These are phyloP conservation scores for Pseudogymnoascus sp. DNA, from an alignment of 2,329 filamentous ascomycete genomes.

Conservation along the genomic window DNA sequence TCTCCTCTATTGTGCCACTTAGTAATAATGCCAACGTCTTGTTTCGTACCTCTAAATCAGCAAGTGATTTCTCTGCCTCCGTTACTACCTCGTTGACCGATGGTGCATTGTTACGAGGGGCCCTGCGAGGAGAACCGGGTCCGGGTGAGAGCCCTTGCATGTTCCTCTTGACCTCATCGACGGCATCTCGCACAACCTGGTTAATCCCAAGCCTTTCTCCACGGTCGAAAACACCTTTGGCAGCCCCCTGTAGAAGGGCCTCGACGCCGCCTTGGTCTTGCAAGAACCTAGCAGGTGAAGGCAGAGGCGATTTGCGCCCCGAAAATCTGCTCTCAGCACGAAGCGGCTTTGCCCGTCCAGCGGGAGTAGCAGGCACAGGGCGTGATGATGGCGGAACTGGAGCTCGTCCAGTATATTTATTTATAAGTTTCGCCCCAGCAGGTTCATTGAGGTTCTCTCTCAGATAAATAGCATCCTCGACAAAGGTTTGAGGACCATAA, in stretches of 20 bases:
- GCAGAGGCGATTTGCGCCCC: slow-evolving; percentile 24
- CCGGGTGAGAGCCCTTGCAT: slow-evolving; percentile 50
- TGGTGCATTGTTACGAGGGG: slow-evolving; percentile 22
- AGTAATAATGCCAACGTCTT: slow-evolving; percentile 59
- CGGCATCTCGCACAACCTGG: slow-evolving; percentile 70
- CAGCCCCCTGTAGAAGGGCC: slow-evolving; percentile 65
- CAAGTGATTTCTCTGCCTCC: slow-evolving; percentile 33
- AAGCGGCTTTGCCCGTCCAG: slow-evolving; percentile 18
- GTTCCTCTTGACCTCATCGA: slow-evolving; percentile 72
- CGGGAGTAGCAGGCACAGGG: slow-evolving; percentile 24
- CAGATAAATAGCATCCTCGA: slow-evolving; percentile 76
- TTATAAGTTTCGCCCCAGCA: slow-evolving; percentile 58
- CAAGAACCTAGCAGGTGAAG: slow-evolving; percentile 32
- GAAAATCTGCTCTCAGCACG: slow-evolving; percentile 19
- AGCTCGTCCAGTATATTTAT: slow-evolving; percentile 58
- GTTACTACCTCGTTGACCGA: slow-evolving; percentile 25
- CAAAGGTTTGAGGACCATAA: slow-evolving; percentile 67
- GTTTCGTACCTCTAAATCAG: slow-evolving; percentile 56
- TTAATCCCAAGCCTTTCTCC: slow-evolving; percentile 73
- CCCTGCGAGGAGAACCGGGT: slow-evolving; percentile 20
- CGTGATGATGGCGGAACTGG: slow-evolving; percentile 30
- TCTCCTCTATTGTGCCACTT: slow-evolving; percentile 53
- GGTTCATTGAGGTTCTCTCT: slow-evolving; percentile 53
- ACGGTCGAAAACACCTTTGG: slow-evolving; percentile 63
- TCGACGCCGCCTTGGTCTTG: slow-evolving; percentile 52